A percentile compares a stretch with the other conserved stretches of the same genome.
phyloP scores from a whole-genome alignment of 345 rosid species.

The Carallia brachiata region DNA sequence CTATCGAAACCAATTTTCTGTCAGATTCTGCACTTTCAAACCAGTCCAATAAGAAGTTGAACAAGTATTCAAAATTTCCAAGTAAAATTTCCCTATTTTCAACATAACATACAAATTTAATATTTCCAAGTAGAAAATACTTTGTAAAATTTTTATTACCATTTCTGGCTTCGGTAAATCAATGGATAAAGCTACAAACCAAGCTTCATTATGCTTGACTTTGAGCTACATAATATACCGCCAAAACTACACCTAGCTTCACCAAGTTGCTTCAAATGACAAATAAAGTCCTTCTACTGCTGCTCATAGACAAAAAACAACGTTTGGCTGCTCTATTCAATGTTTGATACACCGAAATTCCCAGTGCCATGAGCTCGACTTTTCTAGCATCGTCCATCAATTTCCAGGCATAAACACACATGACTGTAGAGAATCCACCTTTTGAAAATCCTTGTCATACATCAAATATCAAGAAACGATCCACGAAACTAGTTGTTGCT shows the following conservation, averaged over 20 bases:
- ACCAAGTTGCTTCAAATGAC: too few relatives aligned
- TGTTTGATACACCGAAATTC: neutral
- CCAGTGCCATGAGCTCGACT: neutral
- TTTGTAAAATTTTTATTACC: neutral
- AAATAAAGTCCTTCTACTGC: neutral
- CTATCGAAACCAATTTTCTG: too few relatives aligned
- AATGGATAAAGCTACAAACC: neutral
- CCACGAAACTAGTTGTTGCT: constrained; percentile 53
- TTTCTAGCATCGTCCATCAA: neutral
- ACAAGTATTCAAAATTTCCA: too few relatives aligned
- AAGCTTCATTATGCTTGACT: neutral
- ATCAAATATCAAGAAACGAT: constrained; percentile 38
- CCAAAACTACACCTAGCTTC: too few relatives aligned
- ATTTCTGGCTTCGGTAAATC: neutral
- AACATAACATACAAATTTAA: too few relatives aligned
- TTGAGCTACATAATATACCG: neutral
- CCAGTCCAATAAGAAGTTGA: too few relatives aligned
- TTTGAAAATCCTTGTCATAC: neutral
- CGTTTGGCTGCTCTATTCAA: neutral
- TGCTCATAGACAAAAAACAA: neutral
- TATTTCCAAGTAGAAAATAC: too few relatives aligned
- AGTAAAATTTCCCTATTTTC: too few relatives aligned
- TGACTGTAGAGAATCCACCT: neutral
- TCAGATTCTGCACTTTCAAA: too few relatives aligned
- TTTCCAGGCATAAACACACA: constrained; percentile 1